A percentile compares a stretch with the other conserved stretches of the same genome.
Conservation (phyloP, 495 filamentous ascomycete species). For the Halenospora varia region DNA sequence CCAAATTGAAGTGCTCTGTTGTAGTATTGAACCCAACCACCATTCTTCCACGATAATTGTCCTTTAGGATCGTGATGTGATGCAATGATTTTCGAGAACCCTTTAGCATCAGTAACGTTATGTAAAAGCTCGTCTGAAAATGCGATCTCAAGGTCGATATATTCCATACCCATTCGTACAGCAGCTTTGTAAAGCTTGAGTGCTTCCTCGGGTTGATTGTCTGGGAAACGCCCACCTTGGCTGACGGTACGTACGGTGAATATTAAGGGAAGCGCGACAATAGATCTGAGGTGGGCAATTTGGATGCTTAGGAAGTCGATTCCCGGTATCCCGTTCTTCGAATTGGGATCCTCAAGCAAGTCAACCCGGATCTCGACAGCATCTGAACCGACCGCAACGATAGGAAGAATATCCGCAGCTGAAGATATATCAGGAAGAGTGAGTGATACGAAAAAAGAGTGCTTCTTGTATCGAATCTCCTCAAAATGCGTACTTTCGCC, state of each 20-base stretch:
- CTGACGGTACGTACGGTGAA: conserved; percentile 85
- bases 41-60: conserved; percentile 79
- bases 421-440: conserved; percentile 71
- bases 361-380: conserved; percentile 95
- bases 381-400: conserved; percentile 79
- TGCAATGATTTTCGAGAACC: conserved; percentile 76
- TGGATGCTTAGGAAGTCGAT: conserved; percentile 77
- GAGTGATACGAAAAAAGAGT: conserved; percentile 89
- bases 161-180: conserved; percentile 80
- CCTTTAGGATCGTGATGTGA: conserved; percentile 89
- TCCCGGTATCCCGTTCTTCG: conserved; percentile 52
- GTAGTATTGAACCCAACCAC: conserved; percentile 82
- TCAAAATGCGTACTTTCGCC: conserved; percentile 64
- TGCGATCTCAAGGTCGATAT: conserved; percentile 88
- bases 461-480: conserved; percentile 62
- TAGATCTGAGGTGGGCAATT: conserved; percentile 71
- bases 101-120: conserved; percentile 62
- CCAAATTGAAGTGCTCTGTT: conserved; percentile 83
- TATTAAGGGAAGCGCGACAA: conserved; percentile 78
- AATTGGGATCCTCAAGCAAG: conserved; percentile 71
- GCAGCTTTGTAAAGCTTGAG: conserved; percentile 72
- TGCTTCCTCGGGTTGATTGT: conserved; percentile 65
- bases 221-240: conserved; percentile 88
- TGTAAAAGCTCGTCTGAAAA: conserved; percentile 71
- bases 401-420: conserved; percentile 59